A percentile compares a stretch with the other conserved stretches of the same genome.
These are phyloP conservation scores for Colletotrichum eleusines DNA, from an alignment of 2,329 filamentous ascomycete genomes.

Conservation along the genomic window DNA sequence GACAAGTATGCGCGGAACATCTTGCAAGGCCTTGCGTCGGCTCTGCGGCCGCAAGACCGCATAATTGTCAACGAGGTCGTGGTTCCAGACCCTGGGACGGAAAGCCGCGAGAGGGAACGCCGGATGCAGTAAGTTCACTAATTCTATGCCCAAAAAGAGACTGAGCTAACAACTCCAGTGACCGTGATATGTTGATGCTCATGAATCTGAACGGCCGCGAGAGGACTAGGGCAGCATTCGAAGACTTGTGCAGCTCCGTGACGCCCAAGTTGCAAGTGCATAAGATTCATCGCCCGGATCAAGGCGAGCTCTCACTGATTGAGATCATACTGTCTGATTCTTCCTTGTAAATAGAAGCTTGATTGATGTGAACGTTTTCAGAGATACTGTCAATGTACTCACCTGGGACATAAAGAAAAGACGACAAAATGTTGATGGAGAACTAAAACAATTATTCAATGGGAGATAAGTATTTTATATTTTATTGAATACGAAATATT, in stretches of 20 bases:
- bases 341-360: too few relatives aligned
- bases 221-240: conserved; percentile 11
- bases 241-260: conserved; percentile 7
- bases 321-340: not conserved
- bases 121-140: conserved; percentile 10
- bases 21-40: conserved; percentile 37
- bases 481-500: too few relatives aligned
- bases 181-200: conserved; percentile 27
- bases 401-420: too few relatives aligned
- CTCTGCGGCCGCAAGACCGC: conserved; percentile 6
- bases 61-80: conserved; percentile 26
- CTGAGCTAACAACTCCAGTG: not conserved
- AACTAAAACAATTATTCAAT: too few relatives aligned
- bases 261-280: conserved; percentile 5
- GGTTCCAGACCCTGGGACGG: conserved; percentile 9
- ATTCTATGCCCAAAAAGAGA: not conserved
- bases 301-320: conserved; percentile 7
- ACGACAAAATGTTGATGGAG: too few relatives aligned
- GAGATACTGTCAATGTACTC: too few relatives aligned
- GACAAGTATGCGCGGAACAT: conserved; percentile 54
- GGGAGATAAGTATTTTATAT: too few relatives aligned
- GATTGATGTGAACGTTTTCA: too few relatives aligned
- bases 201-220: conserved; percentile 29
- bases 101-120: conserved; percentile 11
- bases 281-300: not conserved